phyloP scores from a whole-genome alignment of 345 rosid genomes.

The Abelmoschus esculentus region DNA sequence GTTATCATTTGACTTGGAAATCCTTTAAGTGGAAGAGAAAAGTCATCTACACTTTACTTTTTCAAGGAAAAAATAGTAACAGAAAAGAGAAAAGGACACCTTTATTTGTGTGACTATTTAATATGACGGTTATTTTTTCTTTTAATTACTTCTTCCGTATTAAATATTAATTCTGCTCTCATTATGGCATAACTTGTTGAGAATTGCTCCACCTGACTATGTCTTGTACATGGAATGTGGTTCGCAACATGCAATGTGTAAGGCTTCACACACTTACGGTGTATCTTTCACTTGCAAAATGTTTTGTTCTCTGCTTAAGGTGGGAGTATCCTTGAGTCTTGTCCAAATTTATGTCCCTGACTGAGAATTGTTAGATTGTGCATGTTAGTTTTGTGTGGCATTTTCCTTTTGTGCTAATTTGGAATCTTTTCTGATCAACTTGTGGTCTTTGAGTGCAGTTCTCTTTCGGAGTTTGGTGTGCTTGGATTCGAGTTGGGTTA shows the following conservation, averaged over 20 bases:
- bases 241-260: background rate
- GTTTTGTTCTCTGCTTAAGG: background rate
- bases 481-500: conserved; percentile 83
- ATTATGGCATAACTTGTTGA: background rate
- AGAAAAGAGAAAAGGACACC: background rate
- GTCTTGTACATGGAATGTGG: background rate
- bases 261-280: no score
- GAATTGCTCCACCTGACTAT: background rate
- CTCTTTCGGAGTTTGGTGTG: conserved; percentile 81
- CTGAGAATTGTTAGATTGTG: background rate
- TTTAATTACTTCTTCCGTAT: background rate
- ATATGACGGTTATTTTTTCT: background rate
- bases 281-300: background rate
- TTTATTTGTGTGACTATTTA: background rate
- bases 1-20: background rate
- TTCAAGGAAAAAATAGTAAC: background rate
- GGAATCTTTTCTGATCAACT: background rate
- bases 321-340: background rate
- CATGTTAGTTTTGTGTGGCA: background rate
- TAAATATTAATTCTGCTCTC: background rate
- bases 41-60: background rate
- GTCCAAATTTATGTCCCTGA: background rate
- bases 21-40: background rate
- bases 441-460: conserved; percentile 34
- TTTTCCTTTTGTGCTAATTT: background rate